Base-by-base conservation (phyloP, 2,329 filamentous ascomycete species). In the Parascedosporium putredinis region DNA sequence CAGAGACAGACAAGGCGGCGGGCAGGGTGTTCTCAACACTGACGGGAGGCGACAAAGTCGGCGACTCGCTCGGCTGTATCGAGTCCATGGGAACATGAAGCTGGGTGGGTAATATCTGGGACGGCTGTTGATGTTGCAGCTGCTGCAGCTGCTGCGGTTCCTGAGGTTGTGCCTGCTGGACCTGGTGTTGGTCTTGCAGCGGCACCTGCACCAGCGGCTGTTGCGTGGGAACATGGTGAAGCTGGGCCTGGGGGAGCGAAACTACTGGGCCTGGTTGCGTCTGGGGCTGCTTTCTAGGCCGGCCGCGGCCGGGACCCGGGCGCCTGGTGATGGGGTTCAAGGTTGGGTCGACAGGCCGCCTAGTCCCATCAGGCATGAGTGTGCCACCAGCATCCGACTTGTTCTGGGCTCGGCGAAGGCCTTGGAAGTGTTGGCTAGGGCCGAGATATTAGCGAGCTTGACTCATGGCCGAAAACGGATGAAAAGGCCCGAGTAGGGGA, bases 291-390 rank as follows among this genome's bases (percentile, higher is more conserved):
- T 79, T 80, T 49, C 70, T 67, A 0, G 75, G 73, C 5, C 77
- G 68, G 2, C 76, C 75, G 42, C 77, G 70, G 10, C 77, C 76
- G 3, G 77, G 77, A 0, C 78, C 78, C 3, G 78, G 77, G 23
- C 78, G 70, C 14, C 77, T 69, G n/a, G 75, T 80, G 56, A 81
- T 79, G 47, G 78, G 78, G 51, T 81, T 79, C 54, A 66, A 49
- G 0, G 71, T 73, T 7, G 77, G 77, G 56, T 81, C 76, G 50
- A 64, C 36, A 51, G 64, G 70, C 38, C 66, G 62, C 20, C 67
- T 55, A 38, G 53, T 64, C 18, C 72, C 67, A 8, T 38, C 47
- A 9, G 34, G 22, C 57, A 31, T 52, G 23, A 54, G 43, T 20
- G 59, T 50, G 7, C 67, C 64, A 52, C 64, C 67, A 4, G 63